Evolutionary conservation across 2,329 filamentous ascomycete genomes (phyloP).

Genomic region (Exutisphaerella laricina): DNA sequence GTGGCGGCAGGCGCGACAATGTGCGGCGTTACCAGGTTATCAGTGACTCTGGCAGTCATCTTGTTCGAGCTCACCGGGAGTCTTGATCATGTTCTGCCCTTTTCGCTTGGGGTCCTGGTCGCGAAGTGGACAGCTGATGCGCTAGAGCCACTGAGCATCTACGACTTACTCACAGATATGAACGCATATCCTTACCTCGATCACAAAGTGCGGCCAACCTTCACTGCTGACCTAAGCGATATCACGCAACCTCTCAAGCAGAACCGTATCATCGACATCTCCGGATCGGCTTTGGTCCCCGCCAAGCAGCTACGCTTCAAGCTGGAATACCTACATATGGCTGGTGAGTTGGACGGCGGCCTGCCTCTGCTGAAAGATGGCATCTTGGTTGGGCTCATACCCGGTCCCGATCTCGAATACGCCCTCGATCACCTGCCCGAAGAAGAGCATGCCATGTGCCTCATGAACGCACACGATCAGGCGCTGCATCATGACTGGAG

Average conservation of each 20-base stretch:
- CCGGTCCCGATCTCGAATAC: constrained; percentile 88
- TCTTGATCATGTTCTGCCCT: constrained; percentile 89
- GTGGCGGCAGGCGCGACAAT: constrained; percentile 94
- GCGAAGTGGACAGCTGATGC: constrained; percentile 99
- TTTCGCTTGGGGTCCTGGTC: constrained; percentile 84
- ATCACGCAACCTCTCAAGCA: constrained; percentile 71
- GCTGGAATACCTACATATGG: constrained; percentile 72
- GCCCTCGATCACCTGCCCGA: constrained; percentile 72
- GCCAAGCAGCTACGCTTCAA: constrained; percentile 73
- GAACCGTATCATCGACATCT: constrained; percentile 83
- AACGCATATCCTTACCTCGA: constrained; percentile 97
- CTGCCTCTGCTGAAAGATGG: constrained; percentile 77
- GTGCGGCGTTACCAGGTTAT: constrained; percentile 92
- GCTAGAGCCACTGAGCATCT: constrained; percentile 89
- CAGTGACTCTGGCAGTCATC: constrained; percentile 90
- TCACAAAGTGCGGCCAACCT: constrained; percentile 87
- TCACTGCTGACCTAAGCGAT: constrained; percentile 81
- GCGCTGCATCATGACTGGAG: constrained; percentile 32
- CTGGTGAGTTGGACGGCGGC: constrained; percentile 87
- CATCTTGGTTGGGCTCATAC: constrained; percentile 82
- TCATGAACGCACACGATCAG: constrained; percentile 67
- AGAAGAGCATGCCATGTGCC: constrained; percentile 69
- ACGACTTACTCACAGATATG: constrained; percentile 92
- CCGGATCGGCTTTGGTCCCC: constrained; percentile 70
- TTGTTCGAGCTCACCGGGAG: constrained; percentile 94